Conservation (phyloP, 306 rosid species). For the Quercus cerris region DNA sequence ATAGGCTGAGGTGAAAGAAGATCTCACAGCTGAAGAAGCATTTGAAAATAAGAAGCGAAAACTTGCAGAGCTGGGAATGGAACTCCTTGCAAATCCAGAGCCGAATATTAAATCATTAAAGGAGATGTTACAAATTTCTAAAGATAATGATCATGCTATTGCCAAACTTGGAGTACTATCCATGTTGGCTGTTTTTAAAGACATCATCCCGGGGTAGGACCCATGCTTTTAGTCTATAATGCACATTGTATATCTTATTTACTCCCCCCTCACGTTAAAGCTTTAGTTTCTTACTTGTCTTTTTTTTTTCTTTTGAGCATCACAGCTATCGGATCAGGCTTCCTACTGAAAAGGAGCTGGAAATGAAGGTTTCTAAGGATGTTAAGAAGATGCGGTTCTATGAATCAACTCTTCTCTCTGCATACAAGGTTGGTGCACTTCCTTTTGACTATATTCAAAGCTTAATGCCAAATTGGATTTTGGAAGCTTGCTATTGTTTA, state of each 20-base stretch:
- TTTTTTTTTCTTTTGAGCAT: background rate
- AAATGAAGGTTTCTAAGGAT: conserved; percentile 91
- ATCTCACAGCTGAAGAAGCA: conserved; percentile 77
- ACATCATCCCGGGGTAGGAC: conserved; percentile 84
- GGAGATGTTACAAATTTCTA: conserved; percentile 72
- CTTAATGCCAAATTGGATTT: conserved; percentile 16
- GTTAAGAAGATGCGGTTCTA: conserved; percentile 80
- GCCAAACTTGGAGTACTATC: conserved; percentile 91
- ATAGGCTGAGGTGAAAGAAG: conserved; percentile 89
- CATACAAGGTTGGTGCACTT: conserved; percentile 69
- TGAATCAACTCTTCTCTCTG: conserved; percentile 88
- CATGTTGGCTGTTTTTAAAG: conserved; percentile 86
- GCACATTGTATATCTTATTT: conserved; percentile 11
- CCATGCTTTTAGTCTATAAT: conserved; percentile 14
- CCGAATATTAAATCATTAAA: conserved; percentile 77
- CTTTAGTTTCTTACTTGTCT: background rate
- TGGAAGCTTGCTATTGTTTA: conserved; percentile 1
- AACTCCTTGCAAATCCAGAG: conserved; percentile 77
- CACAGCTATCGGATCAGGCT: conserved; percentile 90
- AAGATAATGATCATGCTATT: conserved; percentile 58
- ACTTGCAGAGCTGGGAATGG: conserved; percentile 92
- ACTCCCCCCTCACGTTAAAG: background rate
- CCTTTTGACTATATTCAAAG: conserved; percentile 2
- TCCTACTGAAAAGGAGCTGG: conserved; percentile 91
- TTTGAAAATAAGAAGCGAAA: conserved; percentile 78